phyloP scores from a whole-genome alignment of 345 rosid genomes.

The Murraya koenigii region DNA sequence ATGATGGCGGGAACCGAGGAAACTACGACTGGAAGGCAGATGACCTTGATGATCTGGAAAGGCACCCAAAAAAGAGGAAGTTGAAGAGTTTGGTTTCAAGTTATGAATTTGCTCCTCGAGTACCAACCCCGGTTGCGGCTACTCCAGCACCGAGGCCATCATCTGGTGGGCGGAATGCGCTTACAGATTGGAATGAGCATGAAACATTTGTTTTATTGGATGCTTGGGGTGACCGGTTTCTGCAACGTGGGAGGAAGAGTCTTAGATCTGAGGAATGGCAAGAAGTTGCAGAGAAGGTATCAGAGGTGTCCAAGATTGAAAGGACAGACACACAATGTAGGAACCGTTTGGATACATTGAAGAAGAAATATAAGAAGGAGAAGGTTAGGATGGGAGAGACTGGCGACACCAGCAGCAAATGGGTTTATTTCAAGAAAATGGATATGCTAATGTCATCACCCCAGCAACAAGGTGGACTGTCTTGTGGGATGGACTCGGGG shows the following conservation, averaged over 20 bases:
- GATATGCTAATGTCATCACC: slow-evolving; percentile 72
- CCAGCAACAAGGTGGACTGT: slow-evolving; percentile 64
- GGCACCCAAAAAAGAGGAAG: slow-evolving; percentile 74
- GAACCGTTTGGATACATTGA: slow-evolving; percentile 79
- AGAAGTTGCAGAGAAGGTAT: slow-evolving; percentile 92
- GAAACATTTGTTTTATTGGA: slow-evolving; percentile 83
- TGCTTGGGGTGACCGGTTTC: slow-evolving; percentile 88
- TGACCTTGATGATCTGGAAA: slow-evolving; percentile 35
- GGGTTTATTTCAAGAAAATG: slow-evolving; percentile 88
- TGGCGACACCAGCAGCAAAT: slow-evolving; percentile 49
- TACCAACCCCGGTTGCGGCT: slow-evolving; percentile 35
- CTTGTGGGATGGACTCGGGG: slow-evolving; percentile 91
- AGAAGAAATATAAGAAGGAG: slow-evolving; percentile 95
- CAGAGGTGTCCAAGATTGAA: slow-evolving; percentile 68
- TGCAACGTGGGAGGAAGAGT: slow-evolving; percentile 87
- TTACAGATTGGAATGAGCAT: slow-evolving; percentile 84
- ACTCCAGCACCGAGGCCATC: slow-evolving; percentile 38
- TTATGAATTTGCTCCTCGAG: slow-evolving; percentile 84
- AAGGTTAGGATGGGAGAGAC: slow-evolving; percentile 48
- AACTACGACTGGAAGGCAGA: slow-evolving; percentile 22
- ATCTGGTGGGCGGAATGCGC: slow-evolving; percentile 55
- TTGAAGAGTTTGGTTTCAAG: slow-evolving; percentile 64
- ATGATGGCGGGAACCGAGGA: slow-evolving; percentile 30
- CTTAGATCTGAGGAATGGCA: slow-evolving; percentile 93
- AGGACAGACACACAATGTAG: slow-evolving; percentile 84